phyloP scores from a whole-genome alignment of 2,329 filamentous ascomycete species.

The Lecanicillium sp. region DNA sequence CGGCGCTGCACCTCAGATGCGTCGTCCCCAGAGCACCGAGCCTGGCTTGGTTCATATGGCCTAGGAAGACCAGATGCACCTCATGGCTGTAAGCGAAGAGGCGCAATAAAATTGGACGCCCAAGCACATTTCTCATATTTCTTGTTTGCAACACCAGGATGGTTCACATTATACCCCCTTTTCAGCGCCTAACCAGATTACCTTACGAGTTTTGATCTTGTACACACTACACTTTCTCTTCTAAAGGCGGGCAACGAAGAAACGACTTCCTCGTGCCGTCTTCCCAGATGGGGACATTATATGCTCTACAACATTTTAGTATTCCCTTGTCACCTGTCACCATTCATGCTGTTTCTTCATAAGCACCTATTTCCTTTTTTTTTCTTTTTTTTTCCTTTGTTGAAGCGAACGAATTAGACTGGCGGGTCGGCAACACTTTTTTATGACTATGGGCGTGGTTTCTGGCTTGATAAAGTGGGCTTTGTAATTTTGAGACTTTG shows the following conservation, averaged over 20 bases:
- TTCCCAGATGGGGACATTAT: slow-evolving; percentile 4
- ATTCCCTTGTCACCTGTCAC: neutral
- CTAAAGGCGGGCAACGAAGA: no score
- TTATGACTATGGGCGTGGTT: slow-evolving; percentile 16
- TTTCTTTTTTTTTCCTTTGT: slow-evolving; percentile 14
- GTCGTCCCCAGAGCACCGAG: slow-evolving; percentile 69
- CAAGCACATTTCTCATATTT: slow-evolving; percentile 17
- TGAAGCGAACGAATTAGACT: slow-evolving; percentile 17
- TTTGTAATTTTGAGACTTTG: slow-evolving; percentile 12
- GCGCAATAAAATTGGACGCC: slow-evolving; percentile 5
- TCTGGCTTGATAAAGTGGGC: slow-evolving; percentile 13
- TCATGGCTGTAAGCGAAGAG: slow-evolving; percentile 1
- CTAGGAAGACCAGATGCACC: slow-evolving; percentile 17
- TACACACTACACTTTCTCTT: no score
- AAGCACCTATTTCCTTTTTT: slow-evolving; percentile 12
- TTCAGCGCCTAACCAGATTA: no score
- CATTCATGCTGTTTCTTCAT: neutral
- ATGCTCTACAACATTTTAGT: neutral
- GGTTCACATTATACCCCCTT: no score
- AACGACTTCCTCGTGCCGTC: no score
- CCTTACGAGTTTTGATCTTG: no score
- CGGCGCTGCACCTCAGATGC: slow-evolving; percentile 52
- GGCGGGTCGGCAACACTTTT: slow-evolving; percentile 14
- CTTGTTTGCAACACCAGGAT: slow-evolving; percentile 6
- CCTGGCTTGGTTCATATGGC: slow-evolving; percentile 39